Conservation (phyloP, 1,284 basidiomycete species). For the Ustilago trichophora region DNA sequence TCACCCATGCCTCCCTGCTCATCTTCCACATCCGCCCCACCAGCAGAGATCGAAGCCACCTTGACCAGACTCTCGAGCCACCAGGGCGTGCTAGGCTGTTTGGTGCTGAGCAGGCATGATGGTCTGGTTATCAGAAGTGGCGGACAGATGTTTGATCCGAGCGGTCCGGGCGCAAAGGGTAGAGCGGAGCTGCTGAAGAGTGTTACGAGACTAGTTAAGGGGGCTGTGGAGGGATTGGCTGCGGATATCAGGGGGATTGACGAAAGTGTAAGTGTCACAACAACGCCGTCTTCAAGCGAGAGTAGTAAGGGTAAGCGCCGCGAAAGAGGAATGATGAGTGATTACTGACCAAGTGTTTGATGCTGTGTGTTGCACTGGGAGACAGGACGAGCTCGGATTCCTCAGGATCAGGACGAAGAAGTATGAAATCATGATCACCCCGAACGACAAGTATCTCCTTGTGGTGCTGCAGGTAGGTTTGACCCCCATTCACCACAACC, state of each 20-base stretch:
- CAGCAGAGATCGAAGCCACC: slow-evolving; percentile 59
- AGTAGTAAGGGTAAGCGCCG: too few relatives aligned
- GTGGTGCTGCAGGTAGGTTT: slow-evolving; percentile 60
- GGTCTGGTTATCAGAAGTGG: slow-evolving; percentile 59
- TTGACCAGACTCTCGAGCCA: slow-evolving; percentile 54
- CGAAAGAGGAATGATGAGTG: too few relatives aligned
- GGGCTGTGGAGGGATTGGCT: slow-evolving; percentile 30
- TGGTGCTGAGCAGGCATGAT: slow-evolving; percentile 56
- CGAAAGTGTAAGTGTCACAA: slow-evolving; percentile 21
- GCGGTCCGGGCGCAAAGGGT: slow-evolving; percentile 49
- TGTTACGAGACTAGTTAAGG: slow-evolving; percentile 51
- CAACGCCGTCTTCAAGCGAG: too few relatives aligned
- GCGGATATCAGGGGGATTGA: slow-evolving; percentile 41
- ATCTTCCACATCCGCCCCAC: slow-evolving; percentile 37
- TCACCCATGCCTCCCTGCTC: slow-evolving; percentile 55
- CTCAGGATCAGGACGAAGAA: slow-evolving; percentile 58
- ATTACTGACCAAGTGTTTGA: too few relatives aligned
- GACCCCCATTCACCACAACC: too few relatives aligned
- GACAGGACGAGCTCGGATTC: slow-evolving; percentile 59
- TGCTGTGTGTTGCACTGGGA: too few relatives aligned
- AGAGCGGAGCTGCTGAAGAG: slow-evolving; percentile 48
- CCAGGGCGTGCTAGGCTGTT: slow-evolving; percentile 51
- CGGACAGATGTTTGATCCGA: slow-evolving; percentile 64
- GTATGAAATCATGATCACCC: slow-evolving; percentile 64
- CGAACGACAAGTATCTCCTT: slow-evolving; percentile 62